Base-by-base conservation (phyloP, 2,329 filamentous ascomycete genomes). In the Fusarium poae region DNA sequence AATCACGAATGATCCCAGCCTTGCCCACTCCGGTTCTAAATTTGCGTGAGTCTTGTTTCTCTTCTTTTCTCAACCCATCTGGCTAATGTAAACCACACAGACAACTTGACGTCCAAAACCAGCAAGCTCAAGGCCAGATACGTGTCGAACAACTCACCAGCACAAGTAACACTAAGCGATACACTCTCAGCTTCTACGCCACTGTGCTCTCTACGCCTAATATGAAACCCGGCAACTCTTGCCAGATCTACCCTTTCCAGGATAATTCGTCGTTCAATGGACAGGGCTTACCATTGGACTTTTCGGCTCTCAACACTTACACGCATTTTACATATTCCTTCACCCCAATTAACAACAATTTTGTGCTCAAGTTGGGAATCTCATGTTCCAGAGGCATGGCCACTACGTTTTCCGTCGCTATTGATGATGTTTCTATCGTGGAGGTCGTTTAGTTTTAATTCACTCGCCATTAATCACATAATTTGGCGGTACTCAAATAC, bases 401-500 rank as follows among this genome's bases (percentile, higher is more conserved):
- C 1, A 37, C 18, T 37, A 12, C 34, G 9, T 37, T 37, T 20
- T 37, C 34, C n/a, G 18, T 37, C 0, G 34, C 34, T 1, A 20
- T 37, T n/a, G 34, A 37, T 20, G 34, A n/a, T 11, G 34, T n/a
- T 35, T 35, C 34, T 6, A 35, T 35, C 5, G 8, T 35, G 4
- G 34, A 35, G 34, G 16, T 5, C 0, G 34, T 35, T 18, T 35
- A 35, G 15, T 8, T 0, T 1, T 9, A 35, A 3, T 8, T 16
- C n/a, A n/a, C n/a, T 3, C 0, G 9, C 8, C 4, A 2, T 16
- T 34, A 0, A 16, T 34, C 16, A 0, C 6, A 34, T 18, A 0
- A 18, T 10, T 18, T 18, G 16, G 16, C 32, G 16, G 8, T 18
- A 16, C 0, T 6, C 5, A 34, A 1, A 34, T 8, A 27, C 3